Evolutionary conservation across 1,284 basidiomycete genomes (phyloP), one percentile per base, ranked within the genome.

Genomic region (Ceratobasidium papillatum): DNA sequence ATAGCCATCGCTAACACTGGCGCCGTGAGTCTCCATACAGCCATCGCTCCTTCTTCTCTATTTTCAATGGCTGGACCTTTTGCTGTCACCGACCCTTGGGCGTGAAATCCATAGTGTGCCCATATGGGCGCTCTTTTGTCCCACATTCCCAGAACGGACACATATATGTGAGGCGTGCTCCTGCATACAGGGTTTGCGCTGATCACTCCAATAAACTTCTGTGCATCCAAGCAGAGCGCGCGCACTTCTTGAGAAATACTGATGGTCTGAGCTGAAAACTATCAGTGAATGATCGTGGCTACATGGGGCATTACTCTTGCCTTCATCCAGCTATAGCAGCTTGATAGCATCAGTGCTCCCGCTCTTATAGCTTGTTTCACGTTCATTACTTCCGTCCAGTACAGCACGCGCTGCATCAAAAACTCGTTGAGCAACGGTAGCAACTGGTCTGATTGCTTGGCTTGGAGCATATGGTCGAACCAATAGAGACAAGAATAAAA

Each of bases 161-260:
- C 25, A 27, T 64, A 64, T 5, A 64, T 64, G 25, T 64, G 62
- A 12, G 62, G 62, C 4, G 62, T 64, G 43, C 22, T 27, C 7
- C 25, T 38, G 17, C 32, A 62, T 9, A 47, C 43, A 25, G 62
- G 8, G 22, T 49, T 49, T 9, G 8, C 38, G n/a, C 22, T 43
- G 47, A 47, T 22, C 8, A 19, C 22, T 4, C 41, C 9, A 9
- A 47, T 9, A 43, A 64, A 64, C 19, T 30, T 45, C 41, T 43
- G 43, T 64, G 38, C 38, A 34, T 64, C 62, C 14, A 45, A n/a
- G 8, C 47, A 49, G 8, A 49, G 11, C 19, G 19, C 19, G 25
- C 11, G 47, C 47, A 22, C 25, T 7, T n/a, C 8, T 8, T 49
- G 19, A n/a, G 47, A 7, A 7, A 49, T n/a, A 49, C 19, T 12